These are phyloP conservation scores for Cynanchum wilfordii DNA, from an alignment of 257 asterid genomes.

Conservation along the genomic window DNA sequence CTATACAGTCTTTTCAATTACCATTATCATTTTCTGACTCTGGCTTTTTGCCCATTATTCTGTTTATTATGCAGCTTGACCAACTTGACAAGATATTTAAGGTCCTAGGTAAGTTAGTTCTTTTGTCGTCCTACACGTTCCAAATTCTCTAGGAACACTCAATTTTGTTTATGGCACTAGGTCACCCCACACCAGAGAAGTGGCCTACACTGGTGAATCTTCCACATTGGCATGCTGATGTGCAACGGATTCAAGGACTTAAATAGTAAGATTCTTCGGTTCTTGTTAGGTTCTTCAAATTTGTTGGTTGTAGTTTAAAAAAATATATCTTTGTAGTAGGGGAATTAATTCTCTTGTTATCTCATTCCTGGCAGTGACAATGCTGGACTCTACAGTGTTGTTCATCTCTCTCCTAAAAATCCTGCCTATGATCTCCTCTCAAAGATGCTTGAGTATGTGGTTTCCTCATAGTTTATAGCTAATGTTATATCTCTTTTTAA, in stretches of 20 bases:
- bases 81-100: slow-evolving; percentile 97
- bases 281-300: not conserved
- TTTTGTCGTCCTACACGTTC: slow-evolving; percentile 19
- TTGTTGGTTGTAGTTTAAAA: slow-evolving; percentile 10
- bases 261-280: slow-evolving; percentile 60
- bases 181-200: slow-evolving; percentile 95
- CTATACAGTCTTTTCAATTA: not conserved
- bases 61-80: slow-evolving; percentile 69
- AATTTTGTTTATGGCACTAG: slow-evolving; percentile 32
- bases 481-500: not conserved
- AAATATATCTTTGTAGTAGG: not conserved
- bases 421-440: slow-evolving; percentile 95
- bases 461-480: slow-evolving; percentile 18
- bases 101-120: slow-evolving; percentile 74
- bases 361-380: slow-evolving; percentile 57
- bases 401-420: slow-evolving; percentile 75
- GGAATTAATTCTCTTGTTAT: slow-evolving; percentile 12
- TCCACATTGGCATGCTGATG: slow-evolving; percentile 93
- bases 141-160: slow-evolving; percentile 5
- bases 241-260: slow-evolving; percentile 82
- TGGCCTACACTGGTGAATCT: slow-evolving; percentile 90
- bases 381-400: slow-evolving; percentile 78
- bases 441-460: slow-evolving; percentile 94
- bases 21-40: slow-evolving; percentile 9
- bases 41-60: slow-evolving; percentile 16